Percentiles rank a stretch among this genome's conserved stretches.
Conservation (phyloP, 2,329 filamentous ascomycete genomes). For the Cryoendolithus antarcticus region DNA sequence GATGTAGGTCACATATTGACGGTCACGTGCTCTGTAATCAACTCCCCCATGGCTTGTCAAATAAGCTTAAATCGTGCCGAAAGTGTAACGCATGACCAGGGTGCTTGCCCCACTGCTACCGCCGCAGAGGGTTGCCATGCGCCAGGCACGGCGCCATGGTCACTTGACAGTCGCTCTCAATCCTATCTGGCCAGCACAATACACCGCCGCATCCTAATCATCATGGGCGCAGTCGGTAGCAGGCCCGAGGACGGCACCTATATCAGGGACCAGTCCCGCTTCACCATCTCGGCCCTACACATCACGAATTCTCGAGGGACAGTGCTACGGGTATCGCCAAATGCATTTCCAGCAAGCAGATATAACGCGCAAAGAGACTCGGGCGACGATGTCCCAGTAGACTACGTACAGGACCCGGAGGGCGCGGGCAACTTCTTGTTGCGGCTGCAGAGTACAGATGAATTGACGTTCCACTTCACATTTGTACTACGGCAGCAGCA, state of each 20-base stretch:
- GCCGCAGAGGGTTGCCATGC: too few relatives aligned
- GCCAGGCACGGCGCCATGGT: too few relatives aligned
- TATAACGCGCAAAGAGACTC: conserved; percentile 59
- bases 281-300: conserved; percentile 72
- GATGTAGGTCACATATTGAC: too few relatives aligned
- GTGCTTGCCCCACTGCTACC: too few relatives aligned
- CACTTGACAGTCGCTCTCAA: too few relatives aligned
- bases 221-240: conserved; percentile 87
- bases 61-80: too few relatives aligned
- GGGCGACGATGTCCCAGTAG: conserved; percentile 64
- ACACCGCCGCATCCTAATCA: neutral
- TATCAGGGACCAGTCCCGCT: conserved; percentile 80
- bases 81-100: too few relatives aligned
- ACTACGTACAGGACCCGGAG: conserved; percentile 93
- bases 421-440: conserved; percentile 52
- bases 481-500: conserved; percentile 56
- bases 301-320: conserved; percentile 69
- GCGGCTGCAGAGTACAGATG: conserved; percentile 80
- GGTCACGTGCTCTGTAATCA: too few relatives aligned
- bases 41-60: too few relatives aligned
- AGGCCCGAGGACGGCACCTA: conserved; percentile 75
- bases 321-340: conserved; percentile 67
- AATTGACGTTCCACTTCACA: conserved; percentile 84
- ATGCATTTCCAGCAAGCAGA: conserved; percentile 74
- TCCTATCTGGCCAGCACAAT: too few relatives aligned